Percentiles rank a stretch among this genome's conserved stretches.
Evolutionary conservation across 148 eudicot species (phyloP).

Genomic region (Suaeda aralocaspica): DNA sequence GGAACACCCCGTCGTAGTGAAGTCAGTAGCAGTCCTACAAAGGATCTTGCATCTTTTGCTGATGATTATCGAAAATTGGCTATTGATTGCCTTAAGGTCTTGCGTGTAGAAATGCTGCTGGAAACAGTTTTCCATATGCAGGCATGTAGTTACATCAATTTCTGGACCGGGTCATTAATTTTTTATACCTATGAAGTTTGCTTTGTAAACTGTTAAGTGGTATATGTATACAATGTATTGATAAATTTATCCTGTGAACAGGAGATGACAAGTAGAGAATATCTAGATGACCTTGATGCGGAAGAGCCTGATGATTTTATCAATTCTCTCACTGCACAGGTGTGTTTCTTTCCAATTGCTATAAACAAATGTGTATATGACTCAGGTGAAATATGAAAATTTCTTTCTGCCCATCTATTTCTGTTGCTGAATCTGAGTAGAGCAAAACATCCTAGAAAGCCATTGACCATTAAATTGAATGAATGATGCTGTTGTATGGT

Average conservation of each 20-base stretch:
- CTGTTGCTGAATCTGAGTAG: background rate
- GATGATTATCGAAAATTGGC: conserved; percentile 93
- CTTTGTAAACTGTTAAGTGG: conserved; percentile 7
- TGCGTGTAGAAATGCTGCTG: conserved; percentile 92
- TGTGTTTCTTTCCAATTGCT: conserved; percentile 18
- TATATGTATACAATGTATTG: conserved; percentile 1
- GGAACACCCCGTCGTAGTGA: conserved; percentile 47
- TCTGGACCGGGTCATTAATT: background rate
- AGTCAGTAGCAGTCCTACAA: conserved; percentile 44
- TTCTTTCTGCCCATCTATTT: background rate
- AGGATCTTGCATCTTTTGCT: conserved; percentile 81
- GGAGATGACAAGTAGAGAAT: conserved; percentile 86
- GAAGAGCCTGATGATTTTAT: conserved; percentile 99
- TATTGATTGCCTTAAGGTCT: conserved; percentile 94
- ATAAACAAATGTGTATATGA: background rate
- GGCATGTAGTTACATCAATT: conserved; percentile 40
- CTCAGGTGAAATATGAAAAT: background rate
- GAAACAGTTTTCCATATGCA: conserved; percentile 96
- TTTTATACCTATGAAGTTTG: background rate
- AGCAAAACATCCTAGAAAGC: background rate
- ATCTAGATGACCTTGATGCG: conserved; percentile 94
- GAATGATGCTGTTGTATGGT: background rate
- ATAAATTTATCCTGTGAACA: conserved; percentile 33
- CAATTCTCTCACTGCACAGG: conserved; percentile 90
- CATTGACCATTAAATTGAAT: background rate